Percentiles rank a stretch among this genome's conserved stretches.
phyloP scores from a whole-genome alignment of 116 monocot species.

The Papilionanthe hybrid region DNA sequence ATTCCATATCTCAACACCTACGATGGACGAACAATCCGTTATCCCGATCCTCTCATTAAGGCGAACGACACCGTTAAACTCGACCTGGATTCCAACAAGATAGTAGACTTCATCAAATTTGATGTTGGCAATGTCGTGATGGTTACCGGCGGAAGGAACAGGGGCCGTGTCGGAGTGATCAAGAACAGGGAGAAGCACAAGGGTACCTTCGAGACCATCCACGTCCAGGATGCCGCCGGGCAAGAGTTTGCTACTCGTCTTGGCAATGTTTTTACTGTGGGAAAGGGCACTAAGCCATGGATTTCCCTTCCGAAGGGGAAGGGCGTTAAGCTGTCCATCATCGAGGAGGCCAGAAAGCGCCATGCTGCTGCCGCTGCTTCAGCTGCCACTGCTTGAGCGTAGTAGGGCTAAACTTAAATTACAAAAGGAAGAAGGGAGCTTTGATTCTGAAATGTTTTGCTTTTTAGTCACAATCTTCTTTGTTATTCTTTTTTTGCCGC shows the following conservation, averaged over 20 bases:
- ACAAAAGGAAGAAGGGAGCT: too few species aligned
- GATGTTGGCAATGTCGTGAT: constrained; percentile 75
- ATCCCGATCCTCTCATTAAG: constrained; percentile 66
- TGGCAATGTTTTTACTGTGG: constrained; percentile 61
- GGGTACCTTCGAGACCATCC: constrained; percentile 71
- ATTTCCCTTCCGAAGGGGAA: constrained; percentile 79
- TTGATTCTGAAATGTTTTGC: too few species aligned
- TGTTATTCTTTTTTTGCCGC: too few species aligned
- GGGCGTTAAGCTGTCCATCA: constrained; percentile 75
- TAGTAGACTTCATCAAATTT: constrained; percentile 67
- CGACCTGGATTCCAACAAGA: constrained; percentile 55
- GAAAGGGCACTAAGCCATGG: constrained; percentile 62
- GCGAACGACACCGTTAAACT: constrained; percentile 71
- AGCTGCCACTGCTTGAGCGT: constrained; percentile 10
- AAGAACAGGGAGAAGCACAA: constrained; percentile 82
- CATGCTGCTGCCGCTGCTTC: constrained; percentile 40
- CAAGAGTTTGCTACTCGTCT: constrained; percentile 71
- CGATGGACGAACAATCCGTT: constrained; percentile 76
- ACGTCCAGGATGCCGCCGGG: constrained; percentile 57
- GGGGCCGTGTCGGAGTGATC: constrained; percentile 64
- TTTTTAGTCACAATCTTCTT: too few species aligned
- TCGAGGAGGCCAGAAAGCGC: constrained; percentile 72
- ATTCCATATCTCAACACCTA: constrained; percentile 68
- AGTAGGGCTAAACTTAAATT: too few species aligned
- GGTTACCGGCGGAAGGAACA: constrained; percentile 84